Percentiles rank a stretch among this genome's conserved stretches.
Evolutionary conservation across 345 rosid genomes (phyloP).

Genomic region (Ailanthus altissimus): DNA sequence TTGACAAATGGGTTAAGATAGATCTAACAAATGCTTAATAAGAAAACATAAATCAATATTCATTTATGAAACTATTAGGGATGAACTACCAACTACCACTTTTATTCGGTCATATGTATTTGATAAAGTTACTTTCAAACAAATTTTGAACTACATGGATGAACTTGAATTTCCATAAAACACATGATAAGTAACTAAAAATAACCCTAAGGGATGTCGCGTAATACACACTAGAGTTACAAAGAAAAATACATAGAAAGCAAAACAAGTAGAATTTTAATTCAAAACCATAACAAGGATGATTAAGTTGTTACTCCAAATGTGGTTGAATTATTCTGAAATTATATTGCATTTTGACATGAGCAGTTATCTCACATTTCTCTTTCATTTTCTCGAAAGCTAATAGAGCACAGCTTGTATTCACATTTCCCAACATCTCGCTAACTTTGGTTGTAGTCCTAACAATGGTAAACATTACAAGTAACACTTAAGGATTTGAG

Average conservation of each 20-base stretch:
- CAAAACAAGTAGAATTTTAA: background rate
- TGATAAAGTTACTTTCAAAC: too few species aligned
- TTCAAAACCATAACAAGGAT: background rate
- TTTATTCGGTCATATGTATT: too few species aligned
- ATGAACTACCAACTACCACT: too few species aligned
- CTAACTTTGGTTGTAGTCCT: constrained; percentile 80
- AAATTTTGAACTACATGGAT: background rate
- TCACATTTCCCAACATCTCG: constrained; percentile 78
- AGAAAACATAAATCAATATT: too few species aligned
- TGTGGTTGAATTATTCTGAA: background rate
- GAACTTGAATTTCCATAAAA: background rate
- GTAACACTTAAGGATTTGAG: background rate
- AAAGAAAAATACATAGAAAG: background rate
- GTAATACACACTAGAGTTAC: background rate
- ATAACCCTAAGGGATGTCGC: background rate
- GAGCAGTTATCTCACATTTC: constrained; percentile 49
- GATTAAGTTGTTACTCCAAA: background rate
- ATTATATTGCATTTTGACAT: background rate
- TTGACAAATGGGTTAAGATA: too few species aligned
- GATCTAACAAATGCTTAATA: too few species aligned
- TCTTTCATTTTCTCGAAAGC: constrained; percentile 92
- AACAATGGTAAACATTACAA: constrained; percentile 20
- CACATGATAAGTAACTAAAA: background rate
- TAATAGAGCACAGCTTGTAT: constrained; percentile 71
- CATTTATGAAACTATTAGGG: too few species aligned